Conservation (phyloP, 768 basidiomycete species). For the Butyriboletus loyo region DNA sequence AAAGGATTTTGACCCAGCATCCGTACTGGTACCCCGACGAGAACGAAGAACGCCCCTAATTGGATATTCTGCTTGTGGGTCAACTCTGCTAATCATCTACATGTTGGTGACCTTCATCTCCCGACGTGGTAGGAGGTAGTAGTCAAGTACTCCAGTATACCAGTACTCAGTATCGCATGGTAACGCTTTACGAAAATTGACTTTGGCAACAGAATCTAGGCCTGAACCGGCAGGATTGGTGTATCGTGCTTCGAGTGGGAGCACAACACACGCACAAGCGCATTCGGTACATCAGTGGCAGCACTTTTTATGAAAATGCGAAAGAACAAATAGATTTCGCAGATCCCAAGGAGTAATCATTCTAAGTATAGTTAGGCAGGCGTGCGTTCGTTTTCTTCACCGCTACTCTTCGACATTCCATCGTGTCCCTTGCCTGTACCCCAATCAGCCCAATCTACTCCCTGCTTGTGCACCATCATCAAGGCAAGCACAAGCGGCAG, state of each 20-base stretch:
- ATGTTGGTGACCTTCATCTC: not conserved
- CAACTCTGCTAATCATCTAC: not conserved
- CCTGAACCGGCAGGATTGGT: not conserved
- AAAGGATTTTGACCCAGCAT: not conserved
- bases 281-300: not conserved
- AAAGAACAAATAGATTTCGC: not conserved
- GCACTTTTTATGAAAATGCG: too few relatives aligned
- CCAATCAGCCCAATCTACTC: conserved; percentile 74
- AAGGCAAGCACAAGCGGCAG: conserved; percentile 84
- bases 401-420: not conserved
- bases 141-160: not conserved
- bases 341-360: not conserved
- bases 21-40: not conserved
- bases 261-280: not conserved
- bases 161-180: not conserved
- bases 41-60: not conserved
- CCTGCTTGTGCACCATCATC: conserved; percentile 95
- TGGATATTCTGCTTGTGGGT: not conserved
- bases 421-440: not conserved
- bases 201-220: too few relatives aligned
- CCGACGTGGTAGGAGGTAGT: not conserved
- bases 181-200: not conserved
- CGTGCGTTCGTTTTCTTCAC: not conserved
- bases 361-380: not conserved
- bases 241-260: not conserved